Evolutionary conservation across 306 rosid species (phyloP).

Genomic region (apple (Malus domestica)): ASM211411v1 NC_041789.1:16887001-16887500

Average conservation of each 20-base stretch:
- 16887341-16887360: slow-evolving; percentile 65
- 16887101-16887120: slow-evolving; percentile 43
- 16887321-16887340: slow-evolving; percentile 45
- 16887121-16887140: slow-evolving; percentile 33
- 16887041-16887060: no score
- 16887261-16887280: neutral
- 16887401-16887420: slow-evolving; percentile 27
- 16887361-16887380: slow-evolving; percentile 79
- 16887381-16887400: slow-evolving; percentile 82
- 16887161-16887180: slow-evolving; percentile 21
- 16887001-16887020: slow-evolving; percentile 85
- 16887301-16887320: slow-evolving; percentile 80
- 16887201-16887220: no score
- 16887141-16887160: slow-evolving; percentile 29
- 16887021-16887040: slow-evolving; percentile 1
- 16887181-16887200: slow-evolving; percentile 19
- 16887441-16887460: no score
- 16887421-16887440: neutral
- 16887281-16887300: slow-evolving; percentile 15
- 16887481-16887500: no score
- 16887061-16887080: slow-evolving; percentile 41
- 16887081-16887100: slow-evolving; percentile 61
- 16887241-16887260: neutral
- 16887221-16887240: slow-evolving; percentile 16
- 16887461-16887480: no score